Percentiles rank a stretch among this genome's conserved stretches.
Conservation (phyloP, 495 filamentous ascomycete species). For the Xylaria bambusicola region DNA sequence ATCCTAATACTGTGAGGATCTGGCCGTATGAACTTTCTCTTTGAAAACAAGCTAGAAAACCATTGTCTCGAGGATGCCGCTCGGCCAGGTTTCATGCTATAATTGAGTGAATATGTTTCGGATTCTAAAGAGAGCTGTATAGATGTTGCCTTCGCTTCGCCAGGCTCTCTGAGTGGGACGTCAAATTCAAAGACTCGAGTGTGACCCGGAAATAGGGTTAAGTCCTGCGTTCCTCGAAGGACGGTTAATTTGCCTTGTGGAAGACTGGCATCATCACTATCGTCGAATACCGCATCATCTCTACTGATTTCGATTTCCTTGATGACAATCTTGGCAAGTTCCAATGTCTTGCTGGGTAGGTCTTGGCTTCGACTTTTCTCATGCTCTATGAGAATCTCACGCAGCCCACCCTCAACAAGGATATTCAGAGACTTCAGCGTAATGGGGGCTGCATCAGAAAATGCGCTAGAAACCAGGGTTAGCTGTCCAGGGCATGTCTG, state of each 20-base stretch:
- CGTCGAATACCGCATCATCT: constrained; percentile 19
- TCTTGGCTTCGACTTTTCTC: constrained; percentile 17
- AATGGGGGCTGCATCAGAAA: constrained; percentile 62
- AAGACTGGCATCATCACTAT: constrained; percentile 22
- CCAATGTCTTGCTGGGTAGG: constrained; percentile 13
- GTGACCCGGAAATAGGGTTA: constrained; percentile 68
- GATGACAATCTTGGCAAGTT: constrained; percentile 31
- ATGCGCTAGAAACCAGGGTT: constrained; percentile 68
- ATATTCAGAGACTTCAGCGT: constrained; percentile 65
- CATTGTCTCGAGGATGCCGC: constrained; percentile 47
- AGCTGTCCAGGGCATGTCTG: constrained; percentile 75
- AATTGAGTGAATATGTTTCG: constrained; percentile 67
- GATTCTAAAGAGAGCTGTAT: constrained; percentile 64
- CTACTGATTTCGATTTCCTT: constrained; percentile 22
- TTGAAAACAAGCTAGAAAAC: constrained; percentile 54
- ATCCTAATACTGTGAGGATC: constrained; percentile 62
- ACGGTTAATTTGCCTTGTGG: constrained; percentile 12
- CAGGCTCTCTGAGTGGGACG: constrained; percentile 76
- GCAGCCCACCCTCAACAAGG: constrained; percentile 68
- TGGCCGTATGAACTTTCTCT: constrained; percentile 49
- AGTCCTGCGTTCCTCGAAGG: constrained; percentile 48
- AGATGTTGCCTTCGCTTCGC: constrained; percentile 66
- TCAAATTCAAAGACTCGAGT: constrained; percentile 71
- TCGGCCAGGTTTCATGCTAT: constrained; percentile 58
- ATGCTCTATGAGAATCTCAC: constrained; percentile 53